Evolutionary conservation across 73 alveolate species (phyloP), one percentile per base, ranked within the genome.

Genomic region (Halteria grandinella): DNA sequence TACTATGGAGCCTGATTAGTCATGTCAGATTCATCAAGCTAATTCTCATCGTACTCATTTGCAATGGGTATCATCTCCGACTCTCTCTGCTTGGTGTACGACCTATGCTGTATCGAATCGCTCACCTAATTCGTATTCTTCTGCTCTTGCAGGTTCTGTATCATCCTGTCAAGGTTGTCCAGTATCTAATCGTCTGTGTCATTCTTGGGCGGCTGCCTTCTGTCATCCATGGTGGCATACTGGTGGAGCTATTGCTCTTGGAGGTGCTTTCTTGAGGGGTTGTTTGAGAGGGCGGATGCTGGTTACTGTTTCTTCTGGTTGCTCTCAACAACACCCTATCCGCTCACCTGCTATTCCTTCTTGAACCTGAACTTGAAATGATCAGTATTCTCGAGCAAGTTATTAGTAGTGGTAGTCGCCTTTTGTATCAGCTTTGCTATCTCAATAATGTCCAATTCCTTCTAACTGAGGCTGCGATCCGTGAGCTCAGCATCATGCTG

Each of bases 391-490:
- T 62, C 78, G 43, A 62, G 43, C 6, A 62, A 45, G 25, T 10
- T 39, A 27, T 62, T 62, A 8, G 78, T 62, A n/a, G 78, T 41
- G 28, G 36, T 60, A 4, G 78, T 62, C 15, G 78, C 78, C 44
- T 62, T 17, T 40, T 62, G 60, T 11, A 62, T 62, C 8, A 62
- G 24, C 62, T 62, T 62, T 20, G 57, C 60, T 4, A 62, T 52
- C 40, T 62, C 78, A 48, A 62, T 57, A 62, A 62, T 62, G 14
- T 62, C 78, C 44, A 57, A 40, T 24, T 62, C 78, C 27, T 62
- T 62, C 41, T 62, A 40, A 41, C 62, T 62, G n/a, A n/a, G n/a
- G n/a, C n/a, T n/a, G n/a, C n/a, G n/a, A n/a, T n/a, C n/a, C n/a
- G n/a, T n/a, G n/a, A n/a, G n/a, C n/a, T n/a, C n/a, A n/a, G n/a